A percentile compares a stretch with the other conserved stretches of the same genome.
Evolutionary conservation across 805 yeast genomes (phyloP).

Genomic region (Lipomyces yamanashiensis): DNA sequence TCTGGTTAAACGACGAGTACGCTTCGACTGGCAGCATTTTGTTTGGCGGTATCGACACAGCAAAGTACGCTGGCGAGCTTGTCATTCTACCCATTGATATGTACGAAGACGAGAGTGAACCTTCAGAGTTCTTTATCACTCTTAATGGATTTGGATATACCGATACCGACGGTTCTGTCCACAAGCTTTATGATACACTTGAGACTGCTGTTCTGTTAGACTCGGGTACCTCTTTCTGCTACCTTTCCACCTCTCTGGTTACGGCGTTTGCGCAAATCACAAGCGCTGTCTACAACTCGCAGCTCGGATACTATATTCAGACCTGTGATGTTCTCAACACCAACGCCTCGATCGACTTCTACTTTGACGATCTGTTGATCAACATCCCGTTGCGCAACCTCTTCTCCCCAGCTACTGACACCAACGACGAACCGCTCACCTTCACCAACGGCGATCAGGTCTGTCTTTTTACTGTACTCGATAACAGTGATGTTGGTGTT

Average conservation of each 20-base stretch:
- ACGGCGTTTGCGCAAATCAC: slow-evolving; percentile 44
- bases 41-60: slow-evolving; percentile 60
- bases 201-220: slow-evolving; percentile 54
- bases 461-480: slow-evolving; percentile 41
- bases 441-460: slow-evolving; percentile 36
- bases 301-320: slow-evolving; percentile 50
- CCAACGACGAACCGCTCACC: slow-evolving; percentile 28
- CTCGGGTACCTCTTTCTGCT: slow-evolving; percentile 59
- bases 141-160: slow-evolving; percentile 31
- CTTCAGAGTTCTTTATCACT: slow-evolving; percentile 33
- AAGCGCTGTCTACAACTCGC: slow-evolving; percentile 49
- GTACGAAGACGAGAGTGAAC: slow-evolving; percentile 20
- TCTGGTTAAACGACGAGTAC: slow-evolving; percentile 55
- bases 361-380: slow-evolving; percentile 58
- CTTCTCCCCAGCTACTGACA: slow-evolving; percentile 25
- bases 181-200: slow-evolving; percentile 12
- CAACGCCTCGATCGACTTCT: slow-evolving; percentile 47
- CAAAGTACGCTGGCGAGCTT: slow-evolving; percentile 53
- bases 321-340: slow-evolving; percentile 45
- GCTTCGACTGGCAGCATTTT: slow-evolving; percentile 41
- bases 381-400: slow-evolving; percentile 50
- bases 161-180: slow-evolving; percentile 13
- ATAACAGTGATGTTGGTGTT: slow-evolving; percentile 42
- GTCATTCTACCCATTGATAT: slow-evolving; percentile 19
- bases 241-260: slow-evolving; percentile 50